Conservation (phyloP, 75 land plant genomes). For the Selaginella moellendorffii region DNA sequence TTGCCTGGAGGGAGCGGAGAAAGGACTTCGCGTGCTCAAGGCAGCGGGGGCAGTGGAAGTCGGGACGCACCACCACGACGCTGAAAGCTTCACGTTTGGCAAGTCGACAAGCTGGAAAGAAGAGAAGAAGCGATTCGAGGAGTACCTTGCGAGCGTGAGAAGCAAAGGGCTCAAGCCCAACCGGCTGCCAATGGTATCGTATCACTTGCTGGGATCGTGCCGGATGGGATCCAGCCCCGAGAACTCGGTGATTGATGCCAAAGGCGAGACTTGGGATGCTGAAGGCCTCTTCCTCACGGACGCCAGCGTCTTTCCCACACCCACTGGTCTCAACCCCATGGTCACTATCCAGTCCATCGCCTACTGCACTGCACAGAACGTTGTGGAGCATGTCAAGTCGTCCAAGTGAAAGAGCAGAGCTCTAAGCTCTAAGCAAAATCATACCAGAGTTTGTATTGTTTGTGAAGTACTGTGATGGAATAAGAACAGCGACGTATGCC, state of each 20-base stretch:
- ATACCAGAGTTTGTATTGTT: too few relatives aligned
- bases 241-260: constrained; percentile 10
- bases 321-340: constrained; percentile 20
- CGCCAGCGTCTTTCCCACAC: constrained; percentile 19
- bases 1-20: constrained; percentile 27
- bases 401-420: not conserved
- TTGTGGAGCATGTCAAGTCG: constrained; percentile 1
- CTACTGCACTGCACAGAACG: constrained; percentile 21
- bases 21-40: constrained; percentile 39
- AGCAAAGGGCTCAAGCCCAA: constrained; percentile 22
- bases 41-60: constrained; percentile 77
- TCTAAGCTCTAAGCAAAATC: too few relatives aligned
- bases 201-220: constrained; percentile 48
- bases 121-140: constrained; percentile 21
- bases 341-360: constrained; percentile 20
- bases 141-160: constrained; percentile 33
- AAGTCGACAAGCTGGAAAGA: constrained; percentile 23
- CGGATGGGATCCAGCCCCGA: constrained; percentile 11
- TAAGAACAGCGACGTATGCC: too few relatives aligned
- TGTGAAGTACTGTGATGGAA: too few relatives aligned
- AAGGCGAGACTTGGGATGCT: constrained; percentile 20
- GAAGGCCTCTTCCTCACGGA: constrained; percentile 19
- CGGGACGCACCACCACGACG: constrained; percentile 47
- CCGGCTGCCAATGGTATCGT: constrained; percentile 37
- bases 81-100: constrained; percentile 28